These are phyloP conservation scores for Fusarium sp. DNA, from an alignment of 2,329 filamentous ascomycete species.

Conservation along the genomic window DNA sequence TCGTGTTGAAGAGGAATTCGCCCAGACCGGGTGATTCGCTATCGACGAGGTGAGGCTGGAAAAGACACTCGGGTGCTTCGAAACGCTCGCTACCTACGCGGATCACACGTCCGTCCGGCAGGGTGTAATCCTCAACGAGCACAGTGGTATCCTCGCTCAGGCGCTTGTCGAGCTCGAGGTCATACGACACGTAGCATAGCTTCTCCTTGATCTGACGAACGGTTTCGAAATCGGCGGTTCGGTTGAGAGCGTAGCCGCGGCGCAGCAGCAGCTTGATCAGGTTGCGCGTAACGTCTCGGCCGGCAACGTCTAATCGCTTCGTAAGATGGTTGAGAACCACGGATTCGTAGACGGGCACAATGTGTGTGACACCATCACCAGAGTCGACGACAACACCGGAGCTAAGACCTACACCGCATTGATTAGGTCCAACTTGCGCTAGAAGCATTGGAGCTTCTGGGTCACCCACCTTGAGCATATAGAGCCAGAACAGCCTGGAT, in stretches of 20 bases:
- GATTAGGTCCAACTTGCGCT: constrained; percentile 1
- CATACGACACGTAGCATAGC: constrained; percentile 99
- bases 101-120: constrained; percentile 96
- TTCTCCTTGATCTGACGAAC: constrained; percentile 99
- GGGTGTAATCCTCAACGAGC: constrained; percentile 95
- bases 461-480: constrained; percentile 85
- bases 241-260: constrained; percentile 95
- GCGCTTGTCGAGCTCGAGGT: constrained; percentile 94
- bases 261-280: constrained; percentile 94
- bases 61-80: constrained; percentile 96
- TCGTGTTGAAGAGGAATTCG: constrained; percentile 98
- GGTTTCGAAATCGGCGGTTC: constrained; percentile 98
- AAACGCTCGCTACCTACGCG: constrained; percentile 97
- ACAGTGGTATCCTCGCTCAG: constrained; percentile 98
- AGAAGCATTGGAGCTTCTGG: background rate
- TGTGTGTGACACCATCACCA: constrained; percentile 97
- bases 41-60: constrained; percentile 98
- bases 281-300: constrained; percentile 97
- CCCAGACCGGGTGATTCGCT: constrained; percentile 97
- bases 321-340: constrained; percentile 98
- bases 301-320: constrained; percentile 91
- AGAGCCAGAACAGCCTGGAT: constrained; percentile 97
- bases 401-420: constrained; percentile 72
- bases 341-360: constrained; percentile 98
- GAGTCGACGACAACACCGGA: constrained; percentile 99